Conservation (phyloP, 805 yeast species). For the Metschnikowia gruessii region DNA sequence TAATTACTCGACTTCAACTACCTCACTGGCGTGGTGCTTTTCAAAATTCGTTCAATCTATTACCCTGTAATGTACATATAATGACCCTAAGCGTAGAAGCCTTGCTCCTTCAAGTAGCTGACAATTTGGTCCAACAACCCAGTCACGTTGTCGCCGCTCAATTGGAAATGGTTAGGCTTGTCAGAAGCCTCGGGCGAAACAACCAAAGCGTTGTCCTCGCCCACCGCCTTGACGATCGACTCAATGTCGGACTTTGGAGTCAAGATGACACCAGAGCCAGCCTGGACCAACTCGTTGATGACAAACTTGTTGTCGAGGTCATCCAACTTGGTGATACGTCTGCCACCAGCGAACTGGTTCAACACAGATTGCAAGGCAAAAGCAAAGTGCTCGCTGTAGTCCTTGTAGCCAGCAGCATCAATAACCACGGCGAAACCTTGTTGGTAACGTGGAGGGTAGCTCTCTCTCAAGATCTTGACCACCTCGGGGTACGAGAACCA, state of each 20-base stretch:
- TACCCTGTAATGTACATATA: neutral
- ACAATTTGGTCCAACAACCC: conserved; percentile 69
- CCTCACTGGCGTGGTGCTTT: neutral
- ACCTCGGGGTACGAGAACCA: conserved; percentile 99
- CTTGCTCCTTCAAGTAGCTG: conserved; percentile 73
- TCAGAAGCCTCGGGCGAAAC: conserved; percentile 24
- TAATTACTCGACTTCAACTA: no score
- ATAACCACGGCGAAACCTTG: conserved; percentile 86
- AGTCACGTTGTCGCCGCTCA: conserved; percentile 12
- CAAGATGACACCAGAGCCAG: conserved; percentile 86
- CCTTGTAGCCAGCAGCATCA: conserved; percentile 10
- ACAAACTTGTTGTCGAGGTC: conserved; percentile 53
- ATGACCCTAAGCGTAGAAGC: conserved; percentile 53
- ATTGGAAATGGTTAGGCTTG: conserved; percentile 12
- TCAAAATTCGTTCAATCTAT: neutral
- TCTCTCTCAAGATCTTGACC: conserved; percentile 82
- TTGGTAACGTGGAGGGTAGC: conserved; percentile 84
- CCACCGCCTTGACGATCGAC: conserved; percentile 39
- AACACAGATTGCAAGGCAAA: conserved; percentile 86
- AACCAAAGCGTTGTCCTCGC: conserved; percentile 55
- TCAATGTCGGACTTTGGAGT: conserved; percentile 41
- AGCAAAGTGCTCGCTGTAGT: conserved; percentile 48
- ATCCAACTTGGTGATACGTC: conserved; percentile 63
- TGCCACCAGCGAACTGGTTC: conserved; percentile 83
- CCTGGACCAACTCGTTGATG: conserved; percentile 70